Evolutionary conservation across 169 alveolate genomes (phyloP), one percentile per base, ranked within the genome.

Genomic region (Cryptosporidium muris): DNA sequence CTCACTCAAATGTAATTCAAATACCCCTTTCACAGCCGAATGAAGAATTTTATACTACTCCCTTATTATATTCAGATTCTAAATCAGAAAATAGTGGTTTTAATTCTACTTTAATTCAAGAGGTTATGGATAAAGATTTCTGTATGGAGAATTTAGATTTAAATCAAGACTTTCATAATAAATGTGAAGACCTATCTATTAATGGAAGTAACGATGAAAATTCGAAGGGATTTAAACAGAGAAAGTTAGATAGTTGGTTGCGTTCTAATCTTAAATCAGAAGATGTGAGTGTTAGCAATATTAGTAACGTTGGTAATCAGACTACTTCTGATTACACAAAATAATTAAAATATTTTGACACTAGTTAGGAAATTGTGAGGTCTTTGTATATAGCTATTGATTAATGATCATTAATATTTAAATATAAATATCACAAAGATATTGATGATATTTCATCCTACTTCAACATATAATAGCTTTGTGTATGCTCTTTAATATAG

Each of bases 1-100:
- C 36, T 42, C 25, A 62, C 11, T 51, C 74, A n/a, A 74, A 43
- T 48, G 42, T 74, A 58, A 74, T 74, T 58, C 85, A 74, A 12
- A 74, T 74, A 14, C 85, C 85, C 11, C 85, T 74, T 74, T 74
- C 85, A 9, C 85, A 74, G 68, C 47, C 85, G 60, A 74, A 74
- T 54, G 85, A 74, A 62, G 85, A 74, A 52, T 48, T 74, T 2
- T 1, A 16, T 1, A 63, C 74, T 43, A 74, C 74, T 16, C 85
- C 85, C 14, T 12, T 58, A 14, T 14, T 74, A 25, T 52, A 58
- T n/a, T 60, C 65, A 36, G 25, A 25, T 25, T 25, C 25, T 25
- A 25, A 25, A 25, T 25, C 25, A 25, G 25, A 25, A 25, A 25
- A 25, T 25, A 25, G 25, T 25, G 25, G 25, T 25, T 25, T 25